Evolutionary conservation across 306 rosid species (phyloP).

Genomic region (Cicer chorassanicum): DNA sequence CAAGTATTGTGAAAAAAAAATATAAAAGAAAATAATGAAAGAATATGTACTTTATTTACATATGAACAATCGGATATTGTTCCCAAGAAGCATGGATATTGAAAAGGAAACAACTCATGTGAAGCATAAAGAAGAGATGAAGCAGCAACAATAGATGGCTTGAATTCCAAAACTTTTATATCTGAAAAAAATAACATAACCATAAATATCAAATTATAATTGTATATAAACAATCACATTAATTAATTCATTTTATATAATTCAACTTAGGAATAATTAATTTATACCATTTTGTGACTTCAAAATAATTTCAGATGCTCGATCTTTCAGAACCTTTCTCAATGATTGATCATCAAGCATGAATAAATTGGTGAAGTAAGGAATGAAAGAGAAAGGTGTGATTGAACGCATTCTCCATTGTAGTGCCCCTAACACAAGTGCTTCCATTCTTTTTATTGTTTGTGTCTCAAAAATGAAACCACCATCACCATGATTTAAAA

Average conservation of each 20-base stretch:
- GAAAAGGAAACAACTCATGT: constrained; percentile 82
- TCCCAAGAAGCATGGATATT: constrained; percentile 65
- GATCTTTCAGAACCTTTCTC: constrained; percentile 66
- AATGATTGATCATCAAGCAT: constrained; percentile 61
- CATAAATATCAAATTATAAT: background rate
- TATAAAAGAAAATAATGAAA: background rate
- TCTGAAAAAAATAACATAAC: constrained; percentile 53
- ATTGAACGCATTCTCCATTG: constrained; percentile 96
- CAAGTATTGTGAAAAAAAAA: background rate
- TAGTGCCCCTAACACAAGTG: constrained; percentile 72
- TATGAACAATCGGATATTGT: constrained; percentile 65
- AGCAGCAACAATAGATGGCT: constrained; percentile 83
- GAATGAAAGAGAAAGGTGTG: constrained; percentile 85
- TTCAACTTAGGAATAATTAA: background rate
- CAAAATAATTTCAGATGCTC: constrained; percentile 77
- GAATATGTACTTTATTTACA: constrained; percentile 65
- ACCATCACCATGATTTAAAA: constrained; percentile 60
- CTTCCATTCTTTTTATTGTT: constrained; percentile 85
- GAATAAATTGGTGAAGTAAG: constrained; percentile 64
- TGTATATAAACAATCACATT: background rate
- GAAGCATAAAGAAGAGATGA: constrained; percentile 80
- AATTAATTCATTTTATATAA: background rate
- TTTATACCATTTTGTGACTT: constrained; percentile 77
- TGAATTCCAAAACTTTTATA: constrained; percentile 71
- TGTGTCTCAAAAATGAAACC: constrained; percentile 76